Conservation (phyloP, 371 early-diverging fungal species). For the Dentiscutata heterogama region DNA sequence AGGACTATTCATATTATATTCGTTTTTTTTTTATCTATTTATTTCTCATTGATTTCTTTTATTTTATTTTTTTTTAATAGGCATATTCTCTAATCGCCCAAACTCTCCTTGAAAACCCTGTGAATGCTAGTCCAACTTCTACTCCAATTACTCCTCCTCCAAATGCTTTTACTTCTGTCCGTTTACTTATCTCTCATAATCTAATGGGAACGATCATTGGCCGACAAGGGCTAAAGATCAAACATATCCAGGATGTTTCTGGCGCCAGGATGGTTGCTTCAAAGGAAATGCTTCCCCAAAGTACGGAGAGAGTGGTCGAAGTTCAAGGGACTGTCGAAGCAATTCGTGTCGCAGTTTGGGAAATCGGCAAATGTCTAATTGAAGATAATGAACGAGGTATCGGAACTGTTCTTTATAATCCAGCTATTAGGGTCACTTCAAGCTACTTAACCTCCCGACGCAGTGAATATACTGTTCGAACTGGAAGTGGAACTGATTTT, state of each 20-base stretch:
- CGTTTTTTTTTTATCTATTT: background rate
- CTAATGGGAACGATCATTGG: slow-evolving; percentile 92
- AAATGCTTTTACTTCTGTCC: slow-evolving; percentile 63
- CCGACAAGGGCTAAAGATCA: slow-evolving; percentile 86
- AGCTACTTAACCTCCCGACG: slow-evolving; percentile 43
- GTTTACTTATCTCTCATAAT: slow-evolving; percentile 84
- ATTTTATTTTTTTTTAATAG: slow-evolving; percentile 48
- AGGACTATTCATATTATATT: background rate
- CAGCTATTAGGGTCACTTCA: slow-evolving; percentile 51
- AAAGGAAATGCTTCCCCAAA: slow-evolving; percentile 87
- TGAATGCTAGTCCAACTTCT: slow-evolving; percentile 61
- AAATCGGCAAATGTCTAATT: slow-evolving; percentile 78
- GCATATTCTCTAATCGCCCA: slow-evolving; percentile 84
- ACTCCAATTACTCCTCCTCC: slow-evolving; percentile 58
- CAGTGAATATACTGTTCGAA: slow-evolving; percentile 66
- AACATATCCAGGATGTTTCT: slow-evolving; percentile 86
- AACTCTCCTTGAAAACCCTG: slow-evolving; percentile 83
- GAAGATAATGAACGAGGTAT: slow-evolving; percentile 77
- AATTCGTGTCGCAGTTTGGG: slow-evolving; percentile 79
- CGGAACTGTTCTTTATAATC: slow-evolving; percentile 77
- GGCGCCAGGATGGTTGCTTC: slow-evolving; percentile 85
- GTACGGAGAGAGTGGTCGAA: slow-evolving; percentile 88
- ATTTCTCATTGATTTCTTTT: background rate
- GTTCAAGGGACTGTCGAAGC: slow-evolving; percentile 78
- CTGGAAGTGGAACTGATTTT: slow-evolving; percentile 64